Evolutionary conservation across 257 asterid genomes (phyloP), one percentile per base, ranked within the genome.

Genomic region (Euphrasia confusa): DNA sequence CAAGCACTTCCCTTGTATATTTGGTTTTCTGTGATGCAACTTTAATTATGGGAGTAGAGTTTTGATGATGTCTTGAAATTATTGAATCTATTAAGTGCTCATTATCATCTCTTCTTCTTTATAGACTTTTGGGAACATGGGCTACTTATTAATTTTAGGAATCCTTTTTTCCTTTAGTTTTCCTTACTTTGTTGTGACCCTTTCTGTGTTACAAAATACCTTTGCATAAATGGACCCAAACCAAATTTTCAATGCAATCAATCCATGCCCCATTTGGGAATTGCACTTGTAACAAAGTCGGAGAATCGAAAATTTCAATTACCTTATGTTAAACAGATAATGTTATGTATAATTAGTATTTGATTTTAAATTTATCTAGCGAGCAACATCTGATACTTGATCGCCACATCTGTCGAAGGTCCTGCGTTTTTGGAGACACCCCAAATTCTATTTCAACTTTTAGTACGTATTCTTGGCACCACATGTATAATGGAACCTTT

Each of bases 101-200:
- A 68, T 82, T 77, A 71, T 70, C 63, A 65, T 61, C 68, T 70
- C 64, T 48, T 60, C 79, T 39, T 60, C 79, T 71, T 73, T 75
- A 56, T 71, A 60, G 78, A 54, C 84, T 73, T 81, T 78, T 74
- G 78, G 79, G 84, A 80, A 83, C 89, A 82, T 79, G 89, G 85
- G 72, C 52, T 70, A 74, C 58, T 77, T 64, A 73, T 75, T 77
- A 69, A 27, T 74, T 63, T 69, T 67, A 72, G 58, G 58, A 77
- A 77, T 68, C 55, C 52, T 74, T 60, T 13, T 63, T 13, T 17
- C 72, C 56, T 52, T 70, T 70, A 17, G 7, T 59, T 62, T 62
- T 15, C 12, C 50, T 71, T 45, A 58, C 70, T 58, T 67, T 24
- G 4, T 44, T 39, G 60, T 63, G 56, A 13, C 7, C 53, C 9